Percentiles rank a stretch among this genome's conserved stretches.
Evolutionary conservation across 345 rosid genomes (phyloP).

Genomic region (Angophora floribunda): DNA sequence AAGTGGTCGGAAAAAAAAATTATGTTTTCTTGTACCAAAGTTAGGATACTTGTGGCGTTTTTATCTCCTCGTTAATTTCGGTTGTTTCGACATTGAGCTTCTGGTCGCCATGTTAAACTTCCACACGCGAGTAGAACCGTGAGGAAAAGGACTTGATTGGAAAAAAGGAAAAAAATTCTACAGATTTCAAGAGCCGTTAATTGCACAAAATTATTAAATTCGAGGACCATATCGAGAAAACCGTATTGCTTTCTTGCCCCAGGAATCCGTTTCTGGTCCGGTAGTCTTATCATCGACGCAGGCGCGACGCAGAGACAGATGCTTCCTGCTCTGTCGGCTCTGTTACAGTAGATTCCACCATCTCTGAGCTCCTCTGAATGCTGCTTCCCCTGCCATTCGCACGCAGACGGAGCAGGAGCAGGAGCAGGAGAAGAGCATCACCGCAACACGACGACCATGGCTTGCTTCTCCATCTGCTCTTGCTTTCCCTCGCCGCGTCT

Average conservation of each 20-base stretch:
- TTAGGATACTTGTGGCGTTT: no score
- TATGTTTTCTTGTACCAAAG: no score
- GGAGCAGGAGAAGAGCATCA: not conserved
- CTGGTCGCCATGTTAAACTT: no score
- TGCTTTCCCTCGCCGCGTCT: not conserved
- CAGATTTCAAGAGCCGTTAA: not conserved
- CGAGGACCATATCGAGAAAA: not conserved
- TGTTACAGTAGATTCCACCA: not conserved
- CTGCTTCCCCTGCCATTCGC: not conserved
- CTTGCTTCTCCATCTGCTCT: not conserved
- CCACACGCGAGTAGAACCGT: not conserved
- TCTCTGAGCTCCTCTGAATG: not conserved
- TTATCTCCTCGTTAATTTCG: no score
- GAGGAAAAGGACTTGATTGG: not conserved
- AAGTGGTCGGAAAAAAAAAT: no score
- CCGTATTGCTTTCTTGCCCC: not conserved
- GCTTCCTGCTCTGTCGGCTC: not conserved
- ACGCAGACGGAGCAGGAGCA: not conserved
- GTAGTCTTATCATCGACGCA: not conserved
- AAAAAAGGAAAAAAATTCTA: no score
- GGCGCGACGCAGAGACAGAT: not conserved
- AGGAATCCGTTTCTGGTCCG: not conserved
- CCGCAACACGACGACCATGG: not conserved
- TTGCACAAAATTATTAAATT: not conserved
- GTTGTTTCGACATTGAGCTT: no score